Evolutionary conservation across 768 basidiomycete species (phyloP).

Genomic region (Lactarius hatsudake): DNA sequence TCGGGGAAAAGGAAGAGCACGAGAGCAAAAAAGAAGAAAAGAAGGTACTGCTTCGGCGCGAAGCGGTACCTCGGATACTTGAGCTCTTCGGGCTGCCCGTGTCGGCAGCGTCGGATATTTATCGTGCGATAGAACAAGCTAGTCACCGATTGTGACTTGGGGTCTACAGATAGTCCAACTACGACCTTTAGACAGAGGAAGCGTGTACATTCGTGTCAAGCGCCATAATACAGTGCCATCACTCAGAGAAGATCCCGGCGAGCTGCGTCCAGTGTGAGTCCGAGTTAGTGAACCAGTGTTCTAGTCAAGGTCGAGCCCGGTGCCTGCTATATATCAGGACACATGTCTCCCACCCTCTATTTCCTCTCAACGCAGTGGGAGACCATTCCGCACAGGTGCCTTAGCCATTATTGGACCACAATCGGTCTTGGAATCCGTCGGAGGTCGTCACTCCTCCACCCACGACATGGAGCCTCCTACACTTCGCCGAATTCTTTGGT

Average conservation of each 20-base stretch:
- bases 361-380: no score
- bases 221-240: not conserved
- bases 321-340: not conserved
- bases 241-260: no score
- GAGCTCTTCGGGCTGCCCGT: conserved; percentile 45
- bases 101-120: conserved; percentile 48
- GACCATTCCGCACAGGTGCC: not conserved
- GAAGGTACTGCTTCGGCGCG: conserved; percentile 47
- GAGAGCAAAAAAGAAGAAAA: conserved; percentile 16
- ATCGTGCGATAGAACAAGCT: conserved; percentile 65
- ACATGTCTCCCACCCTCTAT: not conserved
- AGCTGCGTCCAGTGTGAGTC: not conserved
- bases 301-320: not conserved
- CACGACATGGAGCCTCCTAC: not conserved
- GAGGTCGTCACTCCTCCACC: not conserved
- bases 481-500: no score
- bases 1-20: not conserved
- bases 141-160: conserved; percentile 33
- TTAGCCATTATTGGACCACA: not conserved
- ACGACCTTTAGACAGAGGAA: not conserved
- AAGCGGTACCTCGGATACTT: conserved; percentile 53
- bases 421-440: not conserved
- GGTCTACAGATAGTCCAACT: conserved; percentile 11
- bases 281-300: not conserved
- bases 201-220: not conserved